Conservation (phyloP, 768 basidiomycete genomes). For the Tubosaeta brunneosetosa region DNA sequence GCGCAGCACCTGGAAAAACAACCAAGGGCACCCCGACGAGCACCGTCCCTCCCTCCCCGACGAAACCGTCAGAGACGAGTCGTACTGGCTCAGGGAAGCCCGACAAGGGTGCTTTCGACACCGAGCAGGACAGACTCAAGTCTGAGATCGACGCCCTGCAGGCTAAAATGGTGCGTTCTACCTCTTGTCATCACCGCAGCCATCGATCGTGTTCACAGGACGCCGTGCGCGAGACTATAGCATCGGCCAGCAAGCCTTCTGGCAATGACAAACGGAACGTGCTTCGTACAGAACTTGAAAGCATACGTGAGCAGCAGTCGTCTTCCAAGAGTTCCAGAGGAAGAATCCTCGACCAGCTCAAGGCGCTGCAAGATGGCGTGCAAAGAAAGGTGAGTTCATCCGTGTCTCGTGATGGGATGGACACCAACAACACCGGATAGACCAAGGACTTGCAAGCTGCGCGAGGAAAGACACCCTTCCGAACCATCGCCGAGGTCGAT, state of each 20-base stretch:
- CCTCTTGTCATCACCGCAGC: not conserved
- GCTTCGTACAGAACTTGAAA: conserved; percentile 78
- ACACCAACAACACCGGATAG: conserved; percentile 35
- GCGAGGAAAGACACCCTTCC: conserved; percentile 73
- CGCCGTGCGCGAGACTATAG: conserved; percentile 72
- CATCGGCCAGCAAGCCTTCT: conserved; percentile 51
- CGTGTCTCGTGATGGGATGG: not conserved
- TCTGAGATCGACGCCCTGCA: conserved; percentile 81
- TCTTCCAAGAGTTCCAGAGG: conserved; percentile 63
- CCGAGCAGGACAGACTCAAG: conserved; percentile 80
- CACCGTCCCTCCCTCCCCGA: conserved; percentile 26
- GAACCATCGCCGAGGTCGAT: conserved; percentile 82
- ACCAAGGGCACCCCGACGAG: conserved; percentile 21
- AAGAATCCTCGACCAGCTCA: conserved; percentile 76
- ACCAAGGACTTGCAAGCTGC: conserved; percentile 83
- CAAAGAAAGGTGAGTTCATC: conserved; percentile 64
- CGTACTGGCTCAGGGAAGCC: conserved; percentile 53
- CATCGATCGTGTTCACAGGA: conserved; percentile 38
- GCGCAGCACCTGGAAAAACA: conserved; percentile 35
- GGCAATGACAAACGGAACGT: conserved; percentile 67
- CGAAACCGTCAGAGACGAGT: conserved; percentile 19
- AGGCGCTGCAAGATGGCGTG: conserved; percentile 68
- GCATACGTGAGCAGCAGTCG: conserved; percentile 74
- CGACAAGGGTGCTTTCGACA: conserved; percentile 80
- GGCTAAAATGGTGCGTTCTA: conserved; percentile 65